Conservation (phyloP, 2,329 filamentous ascomycete genomes). For the Beauveria scarabaeidicola region DNA sequence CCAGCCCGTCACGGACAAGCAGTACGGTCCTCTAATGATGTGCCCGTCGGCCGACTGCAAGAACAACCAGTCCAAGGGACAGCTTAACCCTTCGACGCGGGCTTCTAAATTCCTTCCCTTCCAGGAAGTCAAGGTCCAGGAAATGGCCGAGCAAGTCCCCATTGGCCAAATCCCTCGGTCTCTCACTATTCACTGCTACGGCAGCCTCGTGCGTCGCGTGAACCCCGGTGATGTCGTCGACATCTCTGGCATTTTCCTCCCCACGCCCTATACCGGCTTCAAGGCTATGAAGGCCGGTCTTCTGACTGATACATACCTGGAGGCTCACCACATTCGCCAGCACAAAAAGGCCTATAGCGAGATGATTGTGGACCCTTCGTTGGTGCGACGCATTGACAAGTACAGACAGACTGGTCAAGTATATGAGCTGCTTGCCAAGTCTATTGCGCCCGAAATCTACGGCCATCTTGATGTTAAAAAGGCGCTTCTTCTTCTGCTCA, state of each 20-base stretch:
- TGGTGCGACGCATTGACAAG: constrained; percentile 76
- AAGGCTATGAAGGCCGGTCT: constrained; percentile 92
- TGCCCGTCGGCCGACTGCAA: constrained; percentile 89
- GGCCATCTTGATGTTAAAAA: constrained; percentile 98
- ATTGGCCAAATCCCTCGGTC: constrained; percentile 95
- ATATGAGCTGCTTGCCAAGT: constrained; percentile 91
- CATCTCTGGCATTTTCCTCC: constrained; percentile 89
- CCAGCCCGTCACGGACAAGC: constrained; percentile 85
- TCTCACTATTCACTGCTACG: constrained; percentile 82
- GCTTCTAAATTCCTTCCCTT: constrained; percentile 96
- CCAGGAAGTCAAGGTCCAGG: constrained; percentile 97
- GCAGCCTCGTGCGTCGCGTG: constrained; percentile 73
- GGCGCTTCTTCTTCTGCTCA: constrained; percentile 85
- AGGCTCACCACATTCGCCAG: constrained; percentile 86
- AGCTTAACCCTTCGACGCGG: constrained; percentile 88
- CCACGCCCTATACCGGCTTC: constrained; percentile 98
- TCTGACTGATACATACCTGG: constrained; percentile 93
- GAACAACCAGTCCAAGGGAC: constrained; percentile 83
- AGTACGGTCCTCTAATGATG: constrained; percentile 77
- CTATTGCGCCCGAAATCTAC: constrained; percentile 95
- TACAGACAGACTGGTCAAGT: constrained; percentile 81
- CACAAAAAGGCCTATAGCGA: constrained; percentile 98
- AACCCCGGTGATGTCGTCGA: constrained; percentile 94
- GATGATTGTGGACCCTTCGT: constrained; percentile 71
- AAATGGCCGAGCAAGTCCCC: constrained; percentile 97